Percentiles rank a stretch among this genome's conserved stretches.
Conservation (phyloP, 2,329 filamentous ascomycete species). For the Dothideomycetes sp. region DNA sequence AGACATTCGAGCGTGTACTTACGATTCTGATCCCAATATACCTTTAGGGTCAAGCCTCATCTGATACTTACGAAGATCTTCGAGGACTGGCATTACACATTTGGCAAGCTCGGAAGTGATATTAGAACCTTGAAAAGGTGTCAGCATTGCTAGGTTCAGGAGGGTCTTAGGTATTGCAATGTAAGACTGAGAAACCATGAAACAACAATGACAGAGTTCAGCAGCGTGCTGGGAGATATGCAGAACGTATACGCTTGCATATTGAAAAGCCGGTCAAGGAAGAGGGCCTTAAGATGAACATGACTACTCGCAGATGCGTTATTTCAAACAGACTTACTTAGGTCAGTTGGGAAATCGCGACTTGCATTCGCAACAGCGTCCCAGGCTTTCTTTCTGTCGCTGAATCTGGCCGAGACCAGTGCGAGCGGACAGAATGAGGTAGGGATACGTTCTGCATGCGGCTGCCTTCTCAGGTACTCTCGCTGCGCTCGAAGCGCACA, state of each 20-base stretch:
- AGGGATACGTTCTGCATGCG: neutral
- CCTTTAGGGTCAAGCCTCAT: constrained; percentile 26
- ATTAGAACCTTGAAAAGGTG: neutral
- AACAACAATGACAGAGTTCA: too few species aligned
- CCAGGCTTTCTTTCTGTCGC: constrained; percentile 15
- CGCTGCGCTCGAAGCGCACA: constrained; percentile 32
- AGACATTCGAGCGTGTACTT: neutral
- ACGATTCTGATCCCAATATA: constrained; percentile 12
- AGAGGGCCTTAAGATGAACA: too few species aligned
- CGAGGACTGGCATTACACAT: constrained; percentile 25
- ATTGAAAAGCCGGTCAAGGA: too few species aligned
- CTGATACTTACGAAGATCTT: constrained; percentile 26
- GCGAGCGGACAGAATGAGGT: constrained; percentile 28
- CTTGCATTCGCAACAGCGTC: constrained; percentile 14
- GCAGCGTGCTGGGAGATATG: too few species aligned
- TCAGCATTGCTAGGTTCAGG: neutral
- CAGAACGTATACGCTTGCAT: neutral
- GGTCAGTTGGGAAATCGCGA: too few species aligned
- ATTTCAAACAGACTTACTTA: too few species aligned
- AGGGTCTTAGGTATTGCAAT: too few species aligned
- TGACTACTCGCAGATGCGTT: too few species aligned
- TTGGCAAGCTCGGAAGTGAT: constrained; percentile 17
- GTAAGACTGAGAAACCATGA: too few species aligned
- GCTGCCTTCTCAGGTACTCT: constrained; percentile 10
- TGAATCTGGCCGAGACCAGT: constrained; percentile 21